Conservation (phyloP, 164 flowering plant species). For the Sextonia rubra region DNA sequence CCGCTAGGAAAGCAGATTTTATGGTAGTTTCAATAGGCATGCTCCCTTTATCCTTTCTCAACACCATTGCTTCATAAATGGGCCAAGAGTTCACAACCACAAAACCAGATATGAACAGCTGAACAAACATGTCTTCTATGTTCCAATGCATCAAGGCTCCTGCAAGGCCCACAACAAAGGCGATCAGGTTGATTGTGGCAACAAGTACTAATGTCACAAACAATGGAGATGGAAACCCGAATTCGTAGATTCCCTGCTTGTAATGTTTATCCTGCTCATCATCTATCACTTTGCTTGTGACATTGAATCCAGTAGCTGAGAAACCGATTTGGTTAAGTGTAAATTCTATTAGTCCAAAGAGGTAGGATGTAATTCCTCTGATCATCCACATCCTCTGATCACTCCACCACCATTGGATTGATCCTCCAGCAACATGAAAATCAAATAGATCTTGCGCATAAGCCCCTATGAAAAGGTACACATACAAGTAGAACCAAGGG, state of each 20-base stretch:
- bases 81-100: conserved; percentile 50
- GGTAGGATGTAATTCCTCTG: conserved; percentile 46
- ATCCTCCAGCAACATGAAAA: conserved; percentile 26
- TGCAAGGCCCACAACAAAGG: conserved; percentile 27
- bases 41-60: conserved; percentile 53
- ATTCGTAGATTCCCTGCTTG: conserved; percentile 55
- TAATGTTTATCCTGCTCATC: conserved; percentile 49
- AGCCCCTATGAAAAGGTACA: conserved; percentile 50
- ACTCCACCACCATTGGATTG: conserved; percentile 61
- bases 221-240: conserved; percentile 58
- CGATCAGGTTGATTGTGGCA: conserved; percentile 46
- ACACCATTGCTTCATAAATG: conserved; percentile 55
- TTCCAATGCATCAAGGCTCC: conserved; percentile 10
- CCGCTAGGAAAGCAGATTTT: conserved; percentile 21
- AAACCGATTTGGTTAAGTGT: conserved; percentile 32
- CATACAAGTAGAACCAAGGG: conserved; percentile 50
- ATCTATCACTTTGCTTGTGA: conserved; percentile 57
- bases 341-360: conserved; percentile 43
- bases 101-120: conserved; percentile 42
- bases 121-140: conserved; percentile 23
- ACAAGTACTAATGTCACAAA: conserved; percentile 50
- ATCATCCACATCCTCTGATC: conserved; percentile 75
- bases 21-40: conserved; percentile 31
- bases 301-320: conserved; percentile 40
- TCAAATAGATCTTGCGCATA: conserved; percentile 56